These are phyloP conservation scores for Exidia glandulosa DNA, from an alignment of 768 basidiomycete genomes.

Conservation along the genomic window DNA sequence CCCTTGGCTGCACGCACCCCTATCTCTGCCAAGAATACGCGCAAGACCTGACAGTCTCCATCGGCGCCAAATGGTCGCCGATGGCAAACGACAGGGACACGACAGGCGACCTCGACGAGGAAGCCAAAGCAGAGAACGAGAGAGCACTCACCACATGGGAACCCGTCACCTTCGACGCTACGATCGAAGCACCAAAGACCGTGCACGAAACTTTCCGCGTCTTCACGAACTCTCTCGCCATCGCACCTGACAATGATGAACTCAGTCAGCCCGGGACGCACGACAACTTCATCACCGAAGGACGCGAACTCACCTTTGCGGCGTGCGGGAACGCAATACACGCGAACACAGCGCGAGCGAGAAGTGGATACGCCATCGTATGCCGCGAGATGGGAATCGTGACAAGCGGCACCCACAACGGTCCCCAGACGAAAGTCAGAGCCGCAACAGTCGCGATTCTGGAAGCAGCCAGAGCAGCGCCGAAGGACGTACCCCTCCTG, in stretches of 20 bases:
- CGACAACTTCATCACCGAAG: background rate
- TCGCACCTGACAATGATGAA: background rate
- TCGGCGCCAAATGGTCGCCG: background rate
- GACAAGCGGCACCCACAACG: background rate
- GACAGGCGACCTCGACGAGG: background rate
- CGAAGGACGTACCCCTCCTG: background rate
- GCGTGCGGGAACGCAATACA: background rate
- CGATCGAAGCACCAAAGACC: background rate
- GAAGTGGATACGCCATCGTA: background rate
- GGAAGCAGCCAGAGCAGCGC: background rate
- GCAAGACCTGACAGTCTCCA: background rate
- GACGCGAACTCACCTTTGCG: background rate
- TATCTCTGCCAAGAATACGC: background rate
- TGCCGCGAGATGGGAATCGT: background rate
- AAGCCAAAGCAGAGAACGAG: background rate
- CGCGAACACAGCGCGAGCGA: background rate
- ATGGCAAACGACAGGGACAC: background rate
- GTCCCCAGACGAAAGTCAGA: background rate
- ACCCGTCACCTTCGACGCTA: background rate
- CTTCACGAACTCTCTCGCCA: background rate
- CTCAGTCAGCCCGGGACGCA: background rate
- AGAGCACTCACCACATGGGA: background rate
- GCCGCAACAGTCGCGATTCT: background rate
- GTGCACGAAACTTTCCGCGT: background rate
- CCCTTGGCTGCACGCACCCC: background rate